A percentile compares a stretch with the other conserved stretches of the same genome.
Evolutionary conservation across 129 eudicot species (phyloP).

Genomic region (Saposhnikovia divaricata): DNA sequence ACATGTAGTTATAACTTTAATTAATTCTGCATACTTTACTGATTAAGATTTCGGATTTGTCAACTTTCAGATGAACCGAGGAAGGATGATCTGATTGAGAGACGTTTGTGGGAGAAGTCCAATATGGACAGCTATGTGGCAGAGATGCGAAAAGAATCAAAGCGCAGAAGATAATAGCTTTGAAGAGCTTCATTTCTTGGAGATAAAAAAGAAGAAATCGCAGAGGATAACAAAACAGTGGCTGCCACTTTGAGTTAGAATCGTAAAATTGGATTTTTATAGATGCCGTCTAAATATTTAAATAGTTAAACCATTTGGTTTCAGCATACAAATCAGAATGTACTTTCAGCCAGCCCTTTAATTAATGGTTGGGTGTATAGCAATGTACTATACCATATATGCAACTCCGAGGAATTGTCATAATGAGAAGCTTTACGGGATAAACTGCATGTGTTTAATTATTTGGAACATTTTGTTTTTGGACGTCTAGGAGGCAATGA

Average conservation of each 20-base stretch:
- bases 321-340: background rate
- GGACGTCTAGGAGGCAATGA: background rate
- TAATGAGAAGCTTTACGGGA: background rate
- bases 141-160: conserved; percentile 97
- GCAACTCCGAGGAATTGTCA: background rate
- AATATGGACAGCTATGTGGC: conserved; percentile 68
- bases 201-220: background rate
- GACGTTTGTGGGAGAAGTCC: conserved; percentile 75
- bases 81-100: conserved; percentile 76
- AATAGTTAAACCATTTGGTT: background rate
- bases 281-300: background rate
- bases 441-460: background rate
- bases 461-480: background rate
- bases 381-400: conserved; percentile 2
- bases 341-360: background rate
- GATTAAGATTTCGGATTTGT: background rate
- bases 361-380: background rate
- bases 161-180: conserved; percentile 64
- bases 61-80: conserved; percentile 52
- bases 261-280: background rate
- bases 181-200: background rate
- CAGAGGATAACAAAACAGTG: background rate
- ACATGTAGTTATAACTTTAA: background rate
- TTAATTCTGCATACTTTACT: background rate
- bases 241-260: conserved; percentile 1